A percentile compares a stretch with the other conserved stretches of the same genome.
Evolutionary conservation across 345 rosid genomes (phyloP).

Genomic region (Eutrema japonicum): DNA sequence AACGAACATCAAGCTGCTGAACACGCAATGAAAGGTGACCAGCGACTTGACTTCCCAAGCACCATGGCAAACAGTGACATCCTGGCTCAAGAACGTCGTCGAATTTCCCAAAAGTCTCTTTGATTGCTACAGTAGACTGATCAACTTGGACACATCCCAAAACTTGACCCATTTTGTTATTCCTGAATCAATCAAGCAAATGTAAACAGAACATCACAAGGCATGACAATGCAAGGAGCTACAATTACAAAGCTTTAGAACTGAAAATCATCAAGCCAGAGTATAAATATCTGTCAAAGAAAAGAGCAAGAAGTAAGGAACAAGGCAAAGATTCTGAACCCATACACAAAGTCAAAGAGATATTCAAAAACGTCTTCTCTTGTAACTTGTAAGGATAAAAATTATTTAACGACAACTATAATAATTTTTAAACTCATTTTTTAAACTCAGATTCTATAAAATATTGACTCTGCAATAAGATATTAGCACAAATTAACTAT

Average conservation of each 20-base stretch:
- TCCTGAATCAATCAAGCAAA: conserved; percentile 1
- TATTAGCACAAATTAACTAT: background rate
- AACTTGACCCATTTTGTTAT: conserved; percentile 44
- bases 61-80: conserved; percentile 87
- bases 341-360: conserved; percentile 3
- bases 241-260: background rate
- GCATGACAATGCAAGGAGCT: background rate
- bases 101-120: conserved; percentile 75
- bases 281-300: background rate
- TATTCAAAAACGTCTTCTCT: background rate
- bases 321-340: conserved; percentile 19
- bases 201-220: conserved; percentile 9
- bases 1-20: conserved; percentile 82
- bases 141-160: conserved; percentile 75
- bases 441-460: conserved; percentile 29
- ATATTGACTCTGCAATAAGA: conserved; percentile 16
- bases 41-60: conserved; percentile 69
- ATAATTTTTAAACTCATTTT: background rate
- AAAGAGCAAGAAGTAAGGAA: conserved; percentile 20
- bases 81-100: conserved; percentile 80
- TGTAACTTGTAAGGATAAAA: background rate
- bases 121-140: conserved; percentile 73
- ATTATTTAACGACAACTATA: background rate
- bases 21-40: conserved; percentile 73
- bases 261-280: background rate